These are phyloP conservation scores for Spatholobus suberectus DNA, from an alignment of 306 rosid genomes.

Conservation along the genomic window DNA sequence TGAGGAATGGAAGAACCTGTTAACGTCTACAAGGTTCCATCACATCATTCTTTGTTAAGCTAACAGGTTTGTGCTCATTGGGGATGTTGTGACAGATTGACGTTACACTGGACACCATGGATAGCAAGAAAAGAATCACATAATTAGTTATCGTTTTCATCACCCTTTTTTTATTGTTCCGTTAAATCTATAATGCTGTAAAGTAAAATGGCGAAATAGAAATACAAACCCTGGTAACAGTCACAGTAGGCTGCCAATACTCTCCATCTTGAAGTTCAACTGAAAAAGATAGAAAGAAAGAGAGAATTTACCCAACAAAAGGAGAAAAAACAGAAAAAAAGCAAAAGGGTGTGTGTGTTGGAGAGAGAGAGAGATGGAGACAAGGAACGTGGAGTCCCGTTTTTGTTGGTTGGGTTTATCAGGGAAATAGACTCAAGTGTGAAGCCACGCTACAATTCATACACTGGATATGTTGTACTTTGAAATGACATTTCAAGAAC, in stretches of 20 bases:
- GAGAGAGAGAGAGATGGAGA: neutral
- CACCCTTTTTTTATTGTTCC: constrained; percentile 36
- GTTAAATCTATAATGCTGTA: constrained; percentile 25
- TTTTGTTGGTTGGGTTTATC: constrained; percentile 45
- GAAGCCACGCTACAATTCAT: constrained; percentile 53
- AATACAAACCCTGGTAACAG: constrained; percentile 42
- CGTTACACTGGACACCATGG: constrained; percentile 50
- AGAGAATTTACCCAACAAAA: neutral
- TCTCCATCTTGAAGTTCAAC: neutral
- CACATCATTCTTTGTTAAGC: constrained; percentile 49
- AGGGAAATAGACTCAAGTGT: constrained; percentile 32
- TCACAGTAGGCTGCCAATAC: constrained; percentile 10
- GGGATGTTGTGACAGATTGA: constrained; percentile 54
- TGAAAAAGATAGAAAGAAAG: neutral
- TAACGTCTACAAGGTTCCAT: constrained; percentile 53
- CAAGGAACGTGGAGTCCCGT: constrained; percentile 48
- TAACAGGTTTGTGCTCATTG: constrained; percentile 58
- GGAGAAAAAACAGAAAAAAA: neutral
- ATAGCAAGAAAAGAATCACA: constrained; percentile 53
- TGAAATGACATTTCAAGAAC: constrained; percentile 71
- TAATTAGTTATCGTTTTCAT: constrained; percentile 49
- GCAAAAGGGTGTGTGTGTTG: neutral
- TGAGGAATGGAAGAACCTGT: neutral
- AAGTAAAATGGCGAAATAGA: neutral
- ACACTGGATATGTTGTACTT: constrained; percentile 53